Evolutionary conservation across 495 filamentous ascomycete genomes (phyloP).

Genomic region (Lophium mytilinum): DNA sequence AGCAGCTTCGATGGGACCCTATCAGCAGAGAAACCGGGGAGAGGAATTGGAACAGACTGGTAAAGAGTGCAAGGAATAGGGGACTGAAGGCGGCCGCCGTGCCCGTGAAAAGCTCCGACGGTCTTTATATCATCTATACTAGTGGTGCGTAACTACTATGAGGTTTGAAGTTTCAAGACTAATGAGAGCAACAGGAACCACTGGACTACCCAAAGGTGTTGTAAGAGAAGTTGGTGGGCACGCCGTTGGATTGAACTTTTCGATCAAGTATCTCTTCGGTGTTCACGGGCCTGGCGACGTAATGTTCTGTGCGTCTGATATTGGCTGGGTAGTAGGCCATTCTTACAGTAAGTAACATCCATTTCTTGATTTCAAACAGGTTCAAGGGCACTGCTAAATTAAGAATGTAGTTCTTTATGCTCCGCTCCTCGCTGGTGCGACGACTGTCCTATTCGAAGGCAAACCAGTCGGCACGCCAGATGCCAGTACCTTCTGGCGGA

Average conservation of each 20-base stretch:
- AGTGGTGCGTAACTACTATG: constrained; percentile 38
- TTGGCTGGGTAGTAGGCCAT: constrained; percentile 39
- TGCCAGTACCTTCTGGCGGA: constrained; percentile 78
- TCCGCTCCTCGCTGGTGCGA: constrained; percentile 72
- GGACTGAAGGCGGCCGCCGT: constrained; percentile 61
- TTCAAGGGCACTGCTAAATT: constrained; percentile 61
- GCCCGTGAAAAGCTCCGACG: constrained; percentile 67
- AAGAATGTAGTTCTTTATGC: constrained; percentile 54
- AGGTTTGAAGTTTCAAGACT: constrained; percentile 12
- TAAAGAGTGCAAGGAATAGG: constrained; percentile 56
- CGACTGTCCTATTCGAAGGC: constrained; percentile 84
- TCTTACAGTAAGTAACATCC: constrained; percentile 21
- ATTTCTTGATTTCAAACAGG: neutral
- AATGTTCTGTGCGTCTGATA: constrained; percentile 61
- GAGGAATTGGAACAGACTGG: constrained; percentile 69
- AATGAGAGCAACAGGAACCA: constrained; percentile 51
- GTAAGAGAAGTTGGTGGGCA: constrained; percentile 77
- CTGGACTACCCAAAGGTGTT: constrained; percentile 82
- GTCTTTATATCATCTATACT: constrained; percentile 87
- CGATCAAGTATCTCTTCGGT: constrained; percentile 69
- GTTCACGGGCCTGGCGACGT: constrained; percentile 75
- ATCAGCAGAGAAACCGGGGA: constrained; percentile 56
- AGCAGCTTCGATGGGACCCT: constrained; percentile 65
- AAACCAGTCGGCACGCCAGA: constrained; percentile 88
- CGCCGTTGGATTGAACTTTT: constrained; percentile 74